phyloP scores from a whole-genome alignment of 1,284 basidiomycete genomes.

The Clitocybe nebularis region DNA sequence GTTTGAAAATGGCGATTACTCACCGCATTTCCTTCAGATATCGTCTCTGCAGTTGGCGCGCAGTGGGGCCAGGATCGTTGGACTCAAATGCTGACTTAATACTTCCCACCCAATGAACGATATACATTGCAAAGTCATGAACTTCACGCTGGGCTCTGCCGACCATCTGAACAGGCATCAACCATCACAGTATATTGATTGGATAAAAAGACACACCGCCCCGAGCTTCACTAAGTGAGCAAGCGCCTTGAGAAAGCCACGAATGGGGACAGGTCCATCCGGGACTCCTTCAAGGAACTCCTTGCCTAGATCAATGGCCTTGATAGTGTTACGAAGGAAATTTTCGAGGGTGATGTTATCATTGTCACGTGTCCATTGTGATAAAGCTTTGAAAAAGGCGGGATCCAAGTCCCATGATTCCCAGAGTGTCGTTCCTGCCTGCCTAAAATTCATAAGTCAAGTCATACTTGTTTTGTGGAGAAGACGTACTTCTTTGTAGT shows the following conservation, averaged over 20 bases:
- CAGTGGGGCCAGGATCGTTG: not conserved
- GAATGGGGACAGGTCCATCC: constrained; percentile 10
- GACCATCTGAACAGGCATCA: constrained; percentile 1
- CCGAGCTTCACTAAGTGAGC: constrained; percentile 10
- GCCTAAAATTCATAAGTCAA: no score
- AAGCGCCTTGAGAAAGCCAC: constrained; percentile 8
- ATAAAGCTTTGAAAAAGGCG: not conserved
- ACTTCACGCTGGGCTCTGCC: not conserved
- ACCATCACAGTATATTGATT: no score
- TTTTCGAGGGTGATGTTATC: not conserved
- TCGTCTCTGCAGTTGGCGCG: constrained; percentile 8
- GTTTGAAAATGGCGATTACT: not conserved
- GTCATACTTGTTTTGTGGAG: no score
- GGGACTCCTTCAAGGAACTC: constrained; percentile 8
- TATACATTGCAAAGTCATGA: constrained; percentile 2
- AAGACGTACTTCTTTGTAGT: no score
- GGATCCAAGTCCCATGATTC: not conserved
- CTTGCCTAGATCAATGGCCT: not conserved
- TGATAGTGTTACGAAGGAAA: not conserved
- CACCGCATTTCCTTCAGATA: constrained; percentile 10
- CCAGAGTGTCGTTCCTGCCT: no score
- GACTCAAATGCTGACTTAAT: not conserved
- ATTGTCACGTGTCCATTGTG: not conserved
- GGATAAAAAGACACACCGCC: constrained; percentile 1
- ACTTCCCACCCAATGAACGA: constrained; percentile 6